Evolutionary conservation across 2,329 filamentous ascomycete species (phyloP).

Genomic region (Aspergillus hiratsukae): DNA sequence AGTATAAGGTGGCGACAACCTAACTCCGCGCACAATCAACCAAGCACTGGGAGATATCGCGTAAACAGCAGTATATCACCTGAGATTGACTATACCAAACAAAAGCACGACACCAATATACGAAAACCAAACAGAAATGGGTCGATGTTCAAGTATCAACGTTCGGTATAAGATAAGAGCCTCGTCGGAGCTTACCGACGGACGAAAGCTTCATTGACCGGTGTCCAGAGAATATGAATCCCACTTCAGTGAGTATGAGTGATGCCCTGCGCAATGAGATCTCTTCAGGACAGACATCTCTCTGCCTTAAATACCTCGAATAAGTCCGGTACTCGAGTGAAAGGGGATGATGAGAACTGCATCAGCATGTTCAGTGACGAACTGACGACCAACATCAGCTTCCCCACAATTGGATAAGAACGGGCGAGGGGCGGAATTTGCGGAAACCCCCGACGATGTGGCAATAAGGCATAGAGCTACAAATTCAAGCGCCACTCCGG

Average conservation of each 20-base stretch:
- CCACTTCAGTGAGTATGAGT: background rate
- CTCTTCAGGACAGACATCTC: background rate
- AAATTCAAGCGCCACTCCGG: background rate
- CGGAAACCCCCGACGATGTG: background rate
- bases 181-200: slow-evolving; percentile 23
- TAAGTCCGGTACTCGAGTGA: background rate
- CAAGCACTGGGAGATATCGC: background rate
- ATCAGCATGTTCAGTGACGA: background rate
- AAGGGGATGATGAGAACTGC: background rate
- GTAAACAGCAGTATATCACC: background rate
- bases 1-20: slow-evolving; percentile 1
- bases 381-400: background rate
- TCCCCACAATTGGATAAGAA: background rate
- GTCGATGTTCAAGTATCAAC: background rate
- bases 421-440: background rate
- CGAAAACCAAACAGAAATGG: background rate
- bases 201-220: background rate
- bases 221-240: background rate
- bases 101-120: background rate
- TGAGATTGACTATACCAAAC: background rate
- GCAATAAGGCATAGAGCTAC: background rate
- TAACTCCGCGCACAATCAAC: background rate
- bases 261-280: background rate
- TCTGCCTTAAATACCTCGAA: background rate
- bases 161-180: background rate